These are phyloP conservation scores for Coemansia sp. DNA, from an alignment of 192 early-diverging fungal species.

Conservation along the genomic window DNA sequence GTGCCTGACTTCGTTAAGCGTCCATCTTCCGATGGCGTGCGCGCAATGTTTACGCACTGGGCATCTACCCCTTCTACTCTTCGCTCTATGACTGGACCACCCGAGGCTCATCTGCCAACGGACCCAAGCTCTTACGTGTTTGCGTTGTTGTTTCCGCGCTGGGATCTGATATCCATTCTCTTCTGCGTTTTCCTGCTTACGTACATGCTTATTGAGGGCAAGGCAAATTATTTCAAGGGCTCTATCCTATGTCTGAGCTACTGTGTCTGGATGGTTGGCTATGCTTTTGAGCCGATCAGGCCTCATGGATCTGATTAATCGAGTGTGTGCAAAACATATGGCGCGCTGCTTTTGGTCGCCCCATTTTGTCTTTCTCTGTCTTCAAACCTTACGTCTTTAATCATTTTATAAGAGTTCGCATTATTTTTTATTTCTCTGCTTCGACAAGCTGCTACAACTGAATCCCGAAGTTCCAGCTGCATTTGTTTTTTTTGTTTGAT, in stretches of 20 bases:
- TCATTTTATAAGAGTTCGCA: background rate
- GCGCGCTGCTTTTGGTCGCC: background rate
- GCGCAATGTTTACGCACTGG: constrained; percentile 12
- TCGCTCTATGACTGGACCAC: background rate
- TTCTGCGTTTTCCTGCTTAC: constrained; percentile 76
- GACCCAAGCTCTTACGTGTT: constrained; percentile 56
- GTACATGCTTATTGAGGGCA: constrained; percentile 94
- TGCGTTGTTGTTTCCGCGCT: constrained; percentile 69
- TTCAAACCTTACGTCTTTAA: background rate
- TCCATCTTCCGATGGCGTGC: constrained; percentile 17
- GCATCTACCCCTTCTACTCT: constrained; percentile 8
- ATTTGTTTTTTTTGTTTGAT: background rate
- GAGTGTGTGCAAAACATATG: background rate
- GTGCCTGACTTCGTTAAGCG: constrained; percentile 41
- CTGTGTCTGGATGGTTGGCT: constrained; percentile 74
- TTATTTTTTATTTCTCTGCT: background rate
- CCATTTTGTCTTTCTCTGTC: background rate
- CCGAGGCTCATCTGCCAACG: constrained; percentile 41
- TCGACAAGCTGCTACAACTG: background rate
- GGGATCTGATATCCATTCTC: constrained; percentile 63
- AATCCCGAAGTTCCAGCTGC: background rate
- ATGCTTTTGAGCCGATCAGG: constrained; percentile 67
- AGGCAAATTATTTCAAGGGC: constrained; percentile 97
- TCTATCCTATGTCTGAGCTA: constrained; percentile 85
- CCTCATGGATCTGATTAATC: constrained; percentile 23